A percentile compares a stretch with the other conserved stretches of the same genome.
Conservation (phyloP, 495 filamentous ascomycete genomes). For the Paragyromitra xinjiangensis region DNA sequence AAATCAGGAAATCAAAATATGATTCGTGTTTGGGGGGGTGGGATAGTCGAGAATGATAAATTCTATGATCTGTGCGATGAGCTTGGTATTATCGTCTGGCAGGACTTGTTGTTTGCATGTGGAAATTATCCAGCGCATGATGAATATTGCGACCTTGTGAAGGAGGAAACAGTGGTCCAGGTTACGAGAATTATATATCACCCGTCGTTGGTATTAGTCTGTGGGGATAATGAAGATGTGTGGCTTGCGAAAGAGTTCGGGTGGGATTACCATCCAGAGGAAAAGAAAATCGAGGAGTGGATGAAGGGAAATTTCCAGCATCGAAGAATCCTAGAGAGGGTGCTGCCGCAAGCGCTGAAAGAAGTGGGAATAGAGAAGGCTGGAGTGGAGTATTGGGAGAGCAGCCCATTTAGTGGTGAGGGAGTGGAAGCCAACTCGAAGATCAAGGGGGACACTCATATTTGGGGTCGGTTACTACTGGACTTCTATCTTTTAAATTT, state of each 20-base stretch:
- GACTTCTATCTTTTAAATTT: neutral
- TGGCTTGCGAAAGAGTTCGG: slow-evolving; percentile 30
- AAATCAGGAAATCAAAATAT: slow-evolving; percentile 69
- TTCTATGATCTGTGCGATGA: slow-evolving; percentile 75
- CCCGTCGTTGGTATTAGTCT: slow-evolving; percentile 84
- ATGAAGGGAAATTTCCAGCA: slow-evolving; percentile 60
- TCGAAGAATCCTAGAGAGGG: slow-evolving; percentile 32
- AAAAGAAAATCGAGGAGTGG: slow-evolving; percentile 67
- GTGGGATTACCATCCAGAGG: slow-evolving; percentile 82
- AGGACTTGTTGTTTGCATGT: slow-evolving; percentile 76
- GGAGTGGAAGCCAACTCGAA: slow-evolving; percentile 64
- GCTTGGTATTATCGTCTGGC: slow-evolving; percentile 72
- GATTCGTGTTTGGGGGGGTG: slow-evolving; percentile 75
- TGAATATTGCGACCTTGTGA: slow-evolving; percentile 68
- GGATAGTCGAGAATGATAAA: slow-evolving; percentile 71
- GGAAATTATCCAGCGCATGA: slow-evolving; percentile 77
- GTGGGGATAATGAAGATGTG: slow-evolving; percentile 89
- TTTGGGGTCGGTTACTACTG: slow-evolving; percentile 62
- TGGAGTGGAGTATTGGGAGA: slow-evolving; percentile 66
- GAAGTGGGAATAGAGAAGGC: slow-evolving; percentile 66
- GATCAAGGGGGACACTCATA: slow-evolving; percentile 73
- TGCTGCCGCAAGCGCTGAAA: slow-evolving; percentile 30
- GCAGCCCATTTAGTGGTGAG: slow-evolving; percentile 73
- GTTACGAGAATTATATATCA: slow-evolving; percentile 81
- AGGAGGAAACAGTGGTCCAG: slow-evolving; percentile 77